Percentiles rank a stretch among this genome's conserved stretches.
Evolutionary conservation across 257 asterid species (phyloP).

Genomic region (Leptodermis oblonga): DNA sequence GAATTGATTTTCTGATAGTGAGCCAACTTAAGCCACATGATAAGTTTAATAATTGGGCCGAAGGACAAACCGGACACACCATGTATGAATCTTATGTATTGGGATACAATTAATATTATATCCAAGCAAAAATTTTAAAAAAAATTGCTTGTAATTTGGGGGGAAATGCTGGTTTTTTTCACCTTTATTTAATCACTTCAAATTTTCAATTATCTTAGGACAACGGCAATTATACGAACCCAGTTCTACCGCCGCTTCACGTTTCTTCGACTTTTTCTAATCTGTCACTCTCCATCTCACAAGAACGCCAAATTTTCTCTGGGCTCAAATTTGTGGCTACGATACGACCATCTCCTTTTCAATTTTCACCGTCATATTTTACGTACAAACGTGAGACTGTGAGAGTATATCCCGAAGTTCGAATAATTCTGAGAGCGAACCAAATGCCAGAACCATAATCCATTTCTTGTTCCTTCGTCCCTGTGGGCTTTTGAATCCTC

Average conservation of each 20-base stretch:
- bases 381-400: neutral
- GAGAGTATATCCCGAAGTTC: neutral
- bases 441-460: constrained; percentile 1
- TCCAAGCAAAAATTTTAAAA: no score
- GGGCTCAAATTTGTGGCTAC: constrained; percentile 16
- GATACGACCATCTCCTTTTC: constrained; percentile 1
- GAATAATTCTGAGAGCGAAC: neutral
- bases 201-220: neutral
- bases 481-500: neutral
- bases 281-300: constrained; percentile 4
- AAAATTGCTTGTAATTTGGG: no score
- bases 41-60: no score
- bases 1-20: no score
- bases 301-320: neutral
- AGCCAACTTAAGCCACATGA: no score
- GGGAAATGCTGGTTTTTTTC: no score
- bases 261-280: constrained; percentile 1
- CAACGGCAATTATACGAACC: neutral
- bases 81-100: no score
- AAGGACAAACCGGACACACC: no score
- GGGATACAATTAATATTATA: no score
- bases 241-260: neutral
- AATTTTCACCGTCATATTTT: neutral
- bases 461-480: neutral
- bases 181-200: no score